Evolutionary conservation across 2,329 filamentous ascomycete species (phyloP), one percentile per base, ranked within the genome.

Genomic region (Aspergillus fumigatiaffinis): DNA sequence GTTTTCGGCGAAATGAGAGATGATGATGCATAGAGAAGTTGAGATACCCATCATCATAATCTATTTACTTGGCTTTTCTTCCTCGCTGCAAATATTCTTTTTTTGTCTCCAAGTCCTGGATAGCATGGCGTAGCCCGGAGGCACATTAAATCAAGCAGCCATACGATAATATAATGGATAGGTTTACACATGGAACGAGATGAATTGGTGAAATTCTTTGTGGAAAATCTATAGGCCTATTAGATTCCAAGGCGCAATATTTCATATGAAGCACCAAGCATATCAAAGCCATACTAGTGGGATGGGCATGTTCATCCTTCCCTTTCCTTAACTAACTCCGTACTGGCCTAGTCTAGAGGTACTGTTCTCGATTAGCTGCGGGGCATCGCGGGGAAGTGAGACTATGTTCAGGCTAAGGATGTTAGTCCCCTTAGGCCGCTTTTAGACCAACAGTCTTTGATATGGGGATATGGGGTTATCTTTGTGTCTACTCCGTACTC

Each of bases 21-120:
- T 20, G 21, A 25, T 50, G 29, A 29, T 50, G 52, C n/a, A 48
- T 53, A 25, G 48, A 50, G 38, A 55, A 53, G 57, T 58, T 55
- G 57, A 61, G 60, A 61, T 60, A 60, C 57, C 60, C 59, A 46
- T 46, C 57, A 53, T 60, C 51, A 55, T 56, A 57, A 50, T 53
- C 23, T 57, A 47, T 52, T 57, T 59, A 35, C 47, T 55, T 59
- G 57, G 50, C 35, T n/a, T 44, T 42, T 55, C 17, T 29, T 50
- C 20, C 17, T 28, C 48, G 50, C 29, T 38, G 23, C 26, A 12
- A 32, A 50, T n/a, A 26, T 17, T 17, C 6, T 14, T 12, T 17
- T 17, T 38, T 38, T 17, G 32, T 38, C 32, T 17, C 32, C 32
- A n/a, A 17, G 32, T 38, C 14, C 32, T 17, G 32, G 32, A 38